These are phyloP conservation scores for Flammula alnicola DNA, from an alignment of 1,284 basidiomycete species.

Conservation along the genomic window DNA sequence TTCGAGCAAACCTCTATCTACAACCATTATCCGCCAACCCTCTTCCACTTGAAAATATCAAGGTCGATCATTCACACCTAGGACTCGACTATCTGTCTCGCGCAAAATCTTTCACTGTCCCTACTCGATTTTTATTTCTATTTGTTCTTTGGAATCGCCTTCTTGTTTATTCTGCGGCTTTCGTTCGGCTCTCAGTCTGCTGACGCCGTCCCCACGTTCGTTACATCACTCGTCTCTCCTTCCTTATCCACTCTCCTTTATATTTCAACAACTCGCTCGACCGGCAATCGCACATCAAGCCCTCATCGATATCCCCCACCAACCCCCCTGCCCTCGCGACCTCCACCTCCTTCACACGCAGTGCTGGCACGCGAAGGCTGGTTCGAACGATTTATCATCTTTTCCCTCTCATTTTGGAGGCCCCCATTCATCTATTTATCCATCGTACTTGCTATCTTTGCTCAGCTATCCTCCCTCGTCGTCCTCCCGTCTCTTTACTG, in stretches of 20 bases:
- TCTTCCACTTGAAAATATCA: not conserved
- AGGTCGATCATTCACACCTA: too few relatives aligned
- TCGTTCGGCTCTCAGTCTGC: not conserved
- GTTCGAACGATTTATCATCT: not conserved
- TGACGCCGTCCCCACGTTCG: conserved; percentile 3
- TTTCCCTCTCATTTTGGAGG: not conserved
- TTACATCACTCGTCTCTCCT: not conserved
- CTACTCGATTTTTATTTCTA: conserved; percentile 15
- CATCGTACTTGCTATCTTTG: too few relatives aligned
- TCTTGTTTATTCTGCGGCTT: not conserved
- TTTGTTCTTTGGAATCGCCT: conserved; percentile 6
- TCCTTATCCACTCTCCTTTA: not conserved
- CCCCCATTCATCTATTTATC: too few relatives aligned
- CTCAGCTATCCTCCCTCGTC: not conserved
- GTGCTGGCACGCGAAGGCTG: conserved; percentile 1
- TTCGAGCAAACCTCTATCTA: not conserved
- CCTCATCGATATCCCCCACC: not conserved
- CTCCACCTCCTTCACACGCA: not conserved
- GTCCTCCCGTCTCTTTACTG: not conserved
- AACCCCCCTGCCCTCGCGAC: not conserved
- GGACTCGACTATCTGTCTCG: not conserved
- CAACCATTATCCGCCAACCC: too few relatives aligned
- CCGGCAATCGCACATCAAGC: not conserved
- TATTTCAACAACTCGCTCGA: not conserved
- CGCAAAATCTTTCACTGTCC: conserved; percentile 7